Evolutionary conservation across 176 grass and related monocot genomes (phyloP).

Genomic region (Oryza glumipatula): DNA sequence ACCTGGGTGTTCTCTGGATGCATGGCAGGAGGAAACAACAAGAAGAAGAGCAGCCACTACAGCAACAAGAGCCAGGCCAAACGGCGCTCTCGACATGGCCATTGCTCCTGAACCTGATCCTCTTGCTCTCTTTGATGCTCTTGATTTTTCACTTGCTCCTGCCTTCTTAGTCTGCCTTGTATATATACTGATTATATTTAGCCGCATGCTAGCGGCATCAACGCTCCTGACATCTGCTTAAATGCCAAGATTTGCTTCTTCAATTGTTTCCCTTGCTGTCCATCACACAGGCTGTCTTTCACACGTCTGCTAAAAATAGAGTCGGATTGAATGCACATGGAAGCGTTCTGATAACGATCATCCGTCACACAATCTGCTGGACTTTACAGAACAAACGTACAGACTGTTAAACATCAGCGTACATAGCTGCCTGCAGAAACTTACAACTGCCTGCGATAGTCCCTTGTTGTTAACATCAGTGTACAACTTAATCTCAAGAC

Average conservation of each 20-base stretch:
- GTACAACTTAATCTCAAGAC: background rate
- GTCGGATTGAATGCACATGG: too few relatives aligned
- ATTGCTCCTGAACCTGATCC: background rate
- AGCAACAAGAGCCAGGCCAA: background rate
- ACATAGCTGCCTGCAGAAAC: too few relatives aligned
- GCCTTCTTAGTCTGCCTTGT: background rate
- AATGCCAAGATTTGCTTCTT: background rate
- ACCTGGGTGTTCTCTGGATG: background rate
- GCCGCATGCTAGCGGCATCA: background rate
- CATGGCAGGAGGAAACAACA: background rate
- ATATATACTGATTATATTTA: background rate
- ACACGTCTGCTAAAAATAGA: too few relatives aligned
- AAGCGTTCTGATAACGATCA: too few relatives aligned
- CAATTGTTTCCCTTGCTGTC: background rate
- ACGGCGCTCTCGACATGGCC: background rate
- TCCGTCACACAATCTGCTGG: too few relatives aligned
- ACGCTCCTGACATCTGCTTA: background rate
- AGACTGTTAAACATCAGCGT: too few relatives aligned
- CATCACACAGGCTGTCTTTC: too few relatives aligned
- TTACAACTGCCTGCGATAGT: too few relatives aligned
- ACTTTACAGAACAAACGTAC: too few relatives aligned
- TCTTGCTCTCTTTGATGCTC: background rate
- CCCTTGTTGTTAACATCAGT: background rate
- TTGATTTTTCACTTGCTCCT: background rate
- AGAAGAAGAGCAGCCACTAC: background rate